Base-by-base conservation (phyloP, 495 filamentous ascomycete species). In the Talaromyces trachyspermus region DNA sequence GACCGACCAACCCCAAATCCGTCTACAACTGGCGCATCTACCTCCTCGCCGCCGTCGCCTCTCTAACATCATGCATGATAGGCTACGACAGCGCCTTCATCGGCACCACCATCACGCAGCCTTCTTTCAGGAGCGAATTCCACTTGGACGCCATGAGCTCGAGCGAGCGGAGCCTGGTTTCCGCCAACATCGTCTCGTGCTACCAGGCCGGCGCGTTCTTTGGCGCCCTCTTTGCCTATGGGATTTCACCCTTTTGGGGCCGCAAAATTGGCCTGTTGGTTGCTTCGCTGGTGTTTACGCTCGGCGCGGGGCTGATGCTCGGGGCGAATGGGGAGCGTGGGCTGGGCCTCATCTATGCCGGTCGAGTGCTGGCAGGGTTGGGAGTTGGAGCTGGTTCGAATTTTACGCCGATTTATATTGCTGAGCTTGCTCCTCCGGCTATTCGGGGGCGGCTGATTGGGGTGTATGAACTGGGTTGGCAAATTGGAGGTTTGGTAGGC, bases 11-110 rank as follows among this genome's bases (percentile, higher is more conserved):
- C 82, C 80, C 80, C 1, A 63, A 66, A 46, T 66, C 70, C 35
- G 84, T 88, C 54, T 88, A 86, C 75, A 88, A 88, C 67, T 88
- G 83, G 83, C 69, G 81, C 29, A 74, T 88, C 37, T 88, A 84
- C 53, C 59, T 66, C 17, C 77, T 72, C 37, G 80, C 81, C 4
- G 63, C 69, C 22, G 68, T 85, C 29, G 81, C 82, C 23, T 81
- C 79, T 29, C 84, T 82, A 51, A 82, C 80, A 51, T 77, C 83
- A 51, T 81, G 80, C 50, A 85, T 79, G 77, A 85, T 83, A 53
- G 83, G 84, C 27, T 86, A 85, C 57, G 81, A 84, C 52, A 76
- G 72, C 48, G 78, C 80, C 46, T 86, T 86, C 65, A 85, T 86
- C 43, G 83, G 83, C 49, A 82, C 76, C 5, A 85, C 81, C 1